Evolutionary conservation across 805 yeast genomes (phyloP).

Genomic region (Komagataella pseudopastoris): DNA sequence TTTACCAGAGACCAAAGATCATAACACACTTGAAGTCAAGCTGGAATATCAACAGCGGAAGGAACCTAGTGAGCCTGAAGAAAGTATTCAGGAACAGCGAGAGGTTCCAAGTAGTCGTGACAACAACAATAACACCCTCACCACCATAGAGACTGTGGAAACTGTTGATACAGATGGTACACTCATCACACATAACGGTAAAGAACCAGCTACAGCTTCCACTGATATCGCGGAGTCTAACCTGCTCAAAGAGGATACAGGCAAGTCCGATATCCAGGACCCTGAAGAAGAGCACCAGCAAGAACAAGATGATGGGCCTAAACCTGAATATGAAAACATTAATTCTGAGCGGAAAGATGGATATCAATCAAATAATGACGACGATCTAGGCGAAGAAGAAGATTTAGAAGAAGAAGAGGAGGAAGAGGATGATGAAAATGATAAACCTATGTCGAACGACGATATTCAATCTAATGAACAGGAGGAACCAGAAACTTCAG

Average conservation of each 20-base stretch:
- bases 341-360: conserved; percentile 14
- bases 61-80: background rate
- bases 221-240: background rate
- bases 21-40: background rate
- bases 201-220: background rate
- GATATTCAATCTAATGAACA: background rate
- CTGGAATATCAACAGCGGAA: background rate
- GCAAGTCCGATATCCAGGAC: conserved; percentile 1
- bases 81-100: background rate
- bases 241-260: conserved; percentile 2
- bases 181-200: background rate
- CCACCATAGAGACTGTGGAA: background rate
- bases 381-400: conserved; percentile 12
- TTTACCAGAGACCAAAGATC: background rate
- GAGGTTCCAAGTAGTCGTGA: background rate
- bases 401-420: conserved; percentile 11
- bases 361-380: conserved; percentile 10
- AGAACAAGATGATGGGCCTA: conserved; percentile 8
- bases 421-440: conserved; percentile 11
- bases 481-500: background rate
- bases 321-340: conserved; percentile 11
- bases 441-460: conserved; percentile 5
- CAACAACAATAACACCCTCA: background rate
- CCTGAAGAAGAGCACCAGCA: conserved; percentile 8
- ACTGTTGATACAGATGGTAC: background rate